Evolutionary conservation across 2,329 filamentous ascomycete species (phyloP), one percentile per base, ranked within the genome.

Genomic region (Nigrospora osmanthi): DNA sequence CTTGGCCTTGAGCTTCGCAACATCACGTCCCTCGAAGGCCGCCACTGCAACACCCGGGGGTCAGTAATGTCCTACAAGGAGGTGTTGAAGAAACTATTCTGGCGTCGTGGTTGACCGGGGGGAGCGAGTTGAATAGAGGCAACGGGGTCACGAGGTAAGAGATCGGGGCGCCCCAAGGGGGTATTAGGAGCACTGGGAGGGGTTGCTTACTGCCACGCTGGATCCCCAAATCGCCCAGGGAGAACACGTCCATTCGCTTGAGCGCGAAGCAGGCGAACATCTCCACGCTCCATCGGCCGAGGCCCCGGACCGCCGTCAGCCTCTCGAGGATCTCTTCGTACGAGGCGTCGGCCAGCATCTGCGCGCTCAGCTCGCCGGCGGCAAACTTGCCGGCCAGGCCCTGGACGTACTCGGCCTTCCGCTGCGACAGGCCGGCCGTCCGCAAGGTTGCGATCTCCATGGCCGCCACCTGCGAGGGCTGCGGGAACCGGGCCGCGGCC

Each of bases 201-300:
- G 23, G 23, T 28, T 28, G 23, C 23, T 28, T 28, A 28, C 23
- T 95, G 11, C 93, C 93, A 57, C 90, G 75, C 76, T 97, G 93
- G 38, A 98, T 88, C 5, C 93, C 93, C 49, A 98, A 67, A 67
- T 98, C 91, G 1, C 93, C 91, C 1, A 88, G 84, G 17, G 85
- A 89, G 62, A 97, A 95, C 17, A 98, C 87, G 67, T 98, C 91
- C 75, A 89, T 85, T 12, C 90, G 76, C 74, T 96, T 97, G 35
- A 98, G 71, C n/a, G 81, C 87, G 65, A 98, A 97, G 65, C 87
- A 89, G 41, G 90, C 88, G 71, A 98, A 98, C 93, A 98, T 97
- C 71, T 96, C 90, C 13, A 95, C 89, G 40, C 84, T 90, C 93
- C 93, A 97, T 44, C 75, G 76, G 0, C 93, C 93, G 41, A 97